phyloP scores from a whole-genome alignment of 2,329 filamentous ascomycete species.

The Daldinia sp. region DNA sequence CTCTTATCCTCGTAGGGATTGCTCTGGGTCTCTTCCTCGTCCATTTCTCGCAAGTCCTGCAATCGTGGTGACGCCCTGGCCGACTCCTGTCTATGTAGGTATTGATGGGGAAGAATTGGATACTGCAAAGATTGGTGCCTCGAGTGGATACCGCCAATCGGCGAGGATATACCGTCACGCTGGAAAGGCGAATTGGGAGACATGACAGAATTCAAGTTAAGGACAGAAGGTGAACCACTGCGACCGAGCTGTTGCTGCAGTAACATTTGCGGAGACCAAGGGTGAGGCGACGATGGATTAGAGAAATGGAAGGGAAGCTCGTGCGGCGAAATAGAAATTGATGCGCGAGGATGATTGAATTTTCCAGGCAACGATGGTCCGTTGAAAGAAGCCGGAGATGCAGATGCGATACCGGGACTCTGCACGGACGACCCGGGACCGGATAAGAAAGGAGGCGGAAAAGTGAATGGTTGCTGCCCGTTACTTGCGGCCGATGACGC shows the following conservation, averaged over 20 bases:
- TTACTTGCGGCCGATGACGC: conserved; percentile 80
- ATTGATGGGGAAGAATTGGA: conserved; percentile 63
- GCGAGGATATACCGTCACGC: conserved; percentile 57
- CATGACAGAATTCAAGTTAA: conserved; percentile 62
- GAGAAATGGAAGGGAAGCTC: conserved; percentile 74
- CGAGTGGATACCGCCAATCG: conserved; percentile 57
- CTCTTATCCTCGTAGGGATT: conserved; percentile 55
- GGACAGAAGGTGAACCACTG: conserved; percentile 70
- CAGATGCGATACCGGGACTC: conserved; percentile 69
- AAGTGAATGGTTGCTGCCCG: conserved; percentile 62
- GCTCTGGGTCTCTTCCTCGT: conserved; percentile 68
- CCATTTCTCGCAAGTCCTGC: conserved; percentile 77
- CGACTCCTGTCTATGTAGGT: conserved; percentile 63
- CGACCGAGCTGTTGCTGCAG: conserved; percentile 61
- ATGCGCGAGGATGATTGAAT: conserved; percentile 75
- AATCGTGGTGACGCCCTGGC: conserved; percentile 67
- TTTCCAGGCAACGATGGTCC: conserved; percentile 62
- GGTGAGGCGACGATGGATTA: conserved; percentile 67
- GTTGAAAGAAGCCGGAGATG: conserved; percentile 77
- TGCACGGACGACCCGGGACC: conserved; percentile 67
- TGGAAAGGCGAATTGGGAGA: conserved; percentile 72
- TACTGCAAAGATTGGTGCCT: conserved; percentile 68
- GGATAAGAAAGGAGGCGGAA: conserved; percentile 66
- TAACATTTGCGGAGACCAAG: conserved; percentile 66
- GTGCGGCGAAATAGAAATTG: conserved; percentile 70